These are phyloP conservation scores for Phytophthora pini DNA, from an alignment of 352 stramenopile genomes.

Conservation along the genomic window DNA sequence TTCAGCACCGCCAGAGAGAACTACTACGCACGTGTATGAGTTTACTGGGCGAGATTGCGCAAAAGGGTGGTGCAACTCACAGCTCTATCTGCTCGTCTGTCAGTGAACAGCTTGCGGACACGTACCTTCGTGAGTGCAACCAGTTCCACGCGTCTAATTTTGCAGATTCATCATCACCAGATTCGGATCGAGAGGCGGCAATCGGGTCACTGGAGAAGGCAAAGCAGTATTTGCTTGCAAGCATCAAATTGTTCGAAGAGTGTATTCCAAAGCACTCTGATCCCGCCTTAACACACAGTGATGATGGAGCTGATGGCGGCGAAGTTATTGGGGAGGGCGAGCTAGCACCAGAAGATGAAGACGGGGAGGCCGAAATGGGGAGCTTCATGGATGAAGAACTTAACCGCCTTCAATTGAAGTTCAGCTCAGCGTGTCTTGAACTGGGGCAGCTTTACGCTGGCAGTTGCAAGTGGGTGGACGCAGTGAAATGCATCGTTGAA, in stretches of 20 bases:
- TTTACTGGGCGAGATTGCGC: conserved; percentile 74
- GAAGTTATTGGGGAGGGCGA: conserved; percentile 25
- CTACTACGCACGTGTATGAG: conserved; percentile 78
- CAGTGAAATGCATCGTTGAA: conserved; percentile 51
- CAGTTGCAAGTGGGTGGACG: conserved; percentile 46
- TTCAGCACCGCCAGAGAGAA: conserved; percentile 79
- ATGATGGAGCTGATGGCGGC: conserved; percentile 24
- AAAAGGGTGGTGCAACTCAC: conserved; percentile 63
- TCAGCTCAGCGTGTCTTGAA: conserved; percentile 73
- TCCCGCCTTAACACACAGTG: conserved; percentile 37
- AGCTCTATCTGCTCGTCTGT: conserved; percentile 84
- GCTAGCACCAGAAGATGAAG: conserved; percentile 30
- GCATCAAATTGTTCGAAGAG: conserved; percentile 76
- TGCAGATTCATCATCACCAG: conserved; percentile 5
- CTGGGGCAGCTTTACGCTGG: conserved; percentile 51
- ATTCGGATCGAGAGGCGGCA: conserved; percentile 26
- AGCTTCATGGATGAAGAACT: conserved; percentile 85
- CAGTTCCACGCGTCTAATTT: conserved; percentile 27
- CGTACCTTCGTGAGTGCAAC: conserved; percentile 73
- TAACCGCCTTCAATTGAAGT: conserved; percentile 75
- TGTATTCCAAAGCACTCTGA: conserved; percentile 53
- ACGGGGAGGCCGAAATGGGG: conserved; percentile 52
- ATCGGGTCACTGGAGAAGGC: conserved; percentile 55
- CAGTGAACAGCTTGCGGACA: conserved; percentile 83
- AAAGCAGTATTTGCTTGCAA: conserved; percentile 71